Base-by-base conservation (phyloP, 2,329 filamentous ascomycete species). In the Verruconis gallopava region DNA sequence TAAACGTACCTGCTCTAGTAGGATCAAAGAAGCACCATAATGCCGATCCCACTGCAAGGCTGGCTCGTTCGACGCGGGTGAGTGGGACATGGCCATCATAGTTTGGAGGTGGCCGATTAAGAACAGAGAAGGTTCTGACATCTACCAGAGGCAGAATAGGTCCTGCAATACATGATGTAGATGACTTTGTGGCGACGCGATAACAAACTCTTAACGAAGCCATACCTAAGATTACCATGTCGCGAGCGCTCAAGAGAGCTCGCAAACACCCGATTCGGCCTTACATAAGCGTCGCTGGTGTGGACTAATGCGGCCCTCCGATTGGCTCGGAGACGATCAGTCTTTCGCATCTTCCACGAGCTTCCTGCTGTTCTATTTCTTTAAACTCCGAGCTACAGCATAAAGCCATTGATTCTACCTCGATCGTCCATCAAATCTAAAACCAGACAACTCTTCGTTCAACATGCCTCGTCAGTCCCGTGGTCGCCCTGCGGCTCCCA, bases 1-100 rank as follows among this genome's bases (percentile, higher is more conserved):
- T 6, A n/a, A 30, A 41, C 53, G 39, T 67, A 81, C 83, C 83
- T 59, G 77, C 85, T 53, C 91, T 75, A 55, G 83, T 75, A 1
- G 89, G 89, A 53, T 95, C 77, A 3, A 85, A 52, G 17, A 79
- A 64, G 28, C 73, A 73, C 37, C 69, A 66, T 15, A 79, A 55
- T 5, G 75, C 75, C 41, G 73, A 77, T 25, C 75, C 74, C 20
- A 77, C 52, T 5, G 75, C 73, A 2, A 98, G 70, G 14, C 77
- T 77, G 46, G 76, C 71, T 43, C 83, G 79, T 64, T 96, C 91
- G 44, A 85, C 54, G 33, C 65, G 63, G 5, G 82, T 94, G 43
- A 98, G 73, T 25, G 89, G 91, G 21, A 96, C 77, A 73, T 98
- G 91, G 61, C 86, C 85, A 1, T 83, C 78, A 65, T 96, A 96